Evolutionary conservation across 805 yeast species (phyloP).

Genomic region (Saturnispora sekii): DNA sequence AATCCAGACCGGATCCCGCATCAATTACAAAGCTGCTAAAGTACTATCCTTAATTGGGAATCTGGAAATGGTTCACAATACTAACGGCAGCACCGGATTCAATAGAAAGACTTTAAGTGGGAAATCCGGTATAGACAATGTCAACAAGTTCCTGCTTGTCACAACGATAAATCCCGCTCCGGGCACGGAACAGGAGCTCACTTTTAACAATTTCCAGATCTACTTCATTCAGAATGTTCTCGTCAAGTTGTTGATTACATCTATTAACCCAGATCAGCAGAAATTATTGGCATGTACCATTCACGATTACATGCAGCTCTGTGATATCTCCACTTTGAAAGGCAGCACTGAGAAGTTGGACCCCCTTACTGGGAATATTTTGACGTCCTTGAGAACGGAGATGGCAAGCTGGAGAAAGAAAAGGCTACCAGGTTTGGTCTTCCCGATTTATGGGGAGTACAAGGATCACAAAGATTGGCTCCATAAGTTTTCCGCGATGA

Average conservation of each 20-base stretch:
- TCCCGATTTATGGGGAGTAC: conserved; percentile 54
- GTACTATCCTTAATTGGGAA: conserved; percentile 74
- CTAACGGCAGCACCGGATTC: neutral
- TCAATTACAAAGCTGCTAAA: conserved; percentile 53
- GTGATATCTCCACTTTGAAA: conserved; percentile 31
- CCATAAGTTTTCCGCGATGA: conserved; percentile 53
- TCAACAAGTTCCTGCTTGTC: conserved; percentile 10
- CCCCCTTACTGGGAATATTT: conserved; percentile 58
- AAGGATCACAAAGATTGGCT: conserved; percentile 66
- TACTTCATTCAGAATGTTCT: conserved; percentile 57
- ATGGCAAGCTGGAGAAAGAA: conserved; percentile 55
- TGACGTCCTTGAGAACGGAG: conserved; percentile 51
- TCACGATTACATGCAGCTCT: conserved; percentile 69
- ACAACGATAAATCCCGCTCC: conserved; percentile 35
- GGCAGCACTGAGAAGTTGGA: conserved; percentile 35
- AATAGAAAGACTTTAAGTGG: too few relatives aligned
- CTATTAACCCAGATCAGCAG: conserved; percentile 80
- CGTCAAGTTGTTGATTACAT: conserved; percentile 83
- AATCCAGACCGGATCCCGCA: conserved; percentile 21
- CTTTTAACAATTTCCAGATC: conserved; percentile 50
- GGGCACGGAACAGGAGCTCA: conserved; percentile 53
- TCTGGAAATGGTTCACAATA: conserved; percentile 33
- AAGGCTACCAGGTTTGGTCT: conserved; percentile 36
- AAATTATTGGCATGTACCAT: conserved; percentile 77
- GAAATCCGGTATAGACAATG: conserved; percentile 8